These are phyloP conservation scores for Hymenoscyphus occultus DNA, from an alignment of 2,329 filamentous ascomycete species.

Conservation along the genomic window DNA sequence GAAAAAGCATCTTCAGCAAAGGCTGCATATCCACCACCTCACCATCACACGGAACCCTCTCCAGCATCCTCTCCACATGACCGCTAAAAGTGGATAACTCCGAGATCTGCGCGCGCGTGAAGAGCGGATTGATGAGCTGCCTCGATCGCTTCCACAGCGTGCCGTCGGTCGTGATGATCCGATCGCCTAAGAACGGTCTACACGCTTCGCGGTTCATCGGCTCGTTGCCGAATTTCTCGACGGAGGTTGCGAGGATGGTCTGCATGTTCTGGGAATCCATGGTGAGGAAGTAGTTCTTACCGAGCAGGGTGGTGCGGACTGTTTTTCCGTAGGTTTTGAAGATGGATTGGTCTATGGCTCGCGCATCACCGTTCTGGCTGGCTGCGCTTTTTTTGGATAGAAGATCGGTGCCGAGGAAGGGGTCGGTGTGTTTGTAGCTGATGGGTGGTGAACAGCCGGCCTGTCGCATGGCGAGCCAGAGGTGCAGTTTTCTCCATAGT, in stretches of 20 bases:
- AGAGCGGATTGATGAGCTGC: slow-evolving; percentile 50
- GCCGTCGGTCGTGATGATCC: slow-evolving; percentile 47
- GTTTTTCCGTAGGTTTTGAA: slow-evolving; percentile 18
- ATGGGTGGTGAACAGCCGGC: slow-evolving; percentile 7
- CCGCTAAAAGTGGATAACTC: slow-evolving; percentile 55
- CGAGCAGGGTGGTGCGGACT: slow-evolving; percentile 9
- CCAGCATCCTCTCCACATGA: slow-evolving; percentile 55
- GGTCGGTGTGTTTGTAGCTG: slow-evolving; percentile 7
- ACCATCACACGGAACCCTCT: slow-evolving; percentile 50
- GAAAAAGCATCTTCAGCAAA: slow-evolving; percentile 60
- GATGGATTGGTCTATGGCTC: slow-evolving; percentile 10
- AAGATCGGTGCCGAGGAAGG: slow-evolving; percentile 6
- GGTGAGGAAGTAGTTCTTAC: slow-evolving; percentile 34
- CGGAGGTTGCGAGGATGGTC: slow-evolving; percentile 51
- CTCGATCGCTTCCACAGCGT: slow-evolving; percentile 1
- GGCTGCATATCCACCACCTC: slow-evolving; percentile 55
- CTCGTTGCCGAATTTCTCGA: slow-evolving; percentile 51
- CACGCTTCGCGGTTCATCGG: slow-evolving; percentile 42
- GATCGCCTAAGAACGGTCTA: slow-evolving; percentile 49
- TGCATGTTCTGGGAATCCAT: slow-evolving; percentile 55
- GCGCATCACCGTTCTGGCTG: background rate
- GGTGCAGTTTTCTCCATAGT: background rate
- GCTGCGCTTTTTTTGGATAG: background rate
- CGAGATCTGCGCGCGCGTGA: slow-evolving; percentile 45
- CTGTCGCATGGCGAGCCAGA: background rate